These are phyloP conservation scores for Pelargonium nanum DNA, from an alignment of 345 rosid species.

Conservation along the genomic window DNA sequence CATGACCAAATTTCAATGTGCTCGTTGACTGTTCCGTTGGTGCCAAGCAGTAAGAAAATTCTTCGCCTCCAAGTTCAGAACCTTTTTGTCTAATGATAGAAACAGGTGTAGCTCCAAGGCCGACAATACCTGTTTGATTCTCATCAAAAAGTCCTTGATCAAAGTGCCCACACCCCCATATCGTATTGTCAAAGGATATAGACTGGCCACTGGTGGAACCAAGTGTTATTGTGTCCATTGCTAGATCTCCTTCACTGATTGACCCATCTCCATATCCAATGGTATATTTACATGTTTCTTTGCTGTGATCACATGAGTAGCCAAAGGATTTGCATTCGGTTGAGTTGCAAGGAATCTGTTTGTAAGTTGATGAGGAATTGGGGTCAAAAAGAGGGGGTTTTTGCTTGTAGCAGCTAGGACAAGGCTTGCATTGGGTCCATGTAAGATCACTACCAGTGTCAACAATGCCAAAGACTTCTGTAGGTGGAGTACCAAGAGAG, in stretches of 20 bases:
- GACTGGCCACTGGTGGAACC: background rate
- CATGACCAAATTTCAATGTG: too few relatives aligned
- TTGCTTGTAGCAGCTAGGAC: constrained; percentile 5
- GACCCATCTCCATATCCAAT: constrained; percentile 13
- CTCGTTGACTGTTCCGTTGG: too few relatives aligned
- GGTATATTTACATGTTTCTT: constrained; percentile 3
- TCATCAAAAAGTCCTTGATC: constrained; percentile 11
- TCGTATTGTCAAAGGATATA: background rate
- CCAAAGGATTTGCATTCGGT: constrained; percentile 1
- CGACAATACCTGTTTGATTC: constrained; percentile 14
- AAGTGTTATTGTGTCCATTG: constrained; percentile 16
- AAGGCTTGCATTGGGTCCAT: constrained; percentile 17
- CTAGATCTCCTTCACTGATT: constrained; percentile 6
- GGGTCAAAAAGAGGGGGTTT: constrained; percentile 13
- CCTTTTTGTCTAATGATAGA: constrained; percentile 19
- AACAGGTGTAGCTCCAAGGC: constrained; percentile 13
- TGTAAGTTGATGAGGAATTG: constrained; percentile 10
- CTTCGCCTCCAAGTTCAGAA: constrained; percentile 1
- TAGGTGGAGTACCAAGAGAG: constrained; percentile 18
- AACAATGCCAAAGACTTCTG: constrained; percentile 8
- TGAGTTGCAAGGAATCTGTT: constrained; percentile 7
- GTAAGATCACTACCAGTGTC: constrained; percentile 24
- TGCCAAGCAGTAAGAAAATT: too few relatives aligned
- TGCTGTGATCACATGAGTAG: background rate
- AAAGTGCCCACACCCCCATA: constrained; percentile 21